phyloP scores from a whole-genome alignment of 2,329 filamentous ascomycete species.

The Penicillium glabrum region DNA sequence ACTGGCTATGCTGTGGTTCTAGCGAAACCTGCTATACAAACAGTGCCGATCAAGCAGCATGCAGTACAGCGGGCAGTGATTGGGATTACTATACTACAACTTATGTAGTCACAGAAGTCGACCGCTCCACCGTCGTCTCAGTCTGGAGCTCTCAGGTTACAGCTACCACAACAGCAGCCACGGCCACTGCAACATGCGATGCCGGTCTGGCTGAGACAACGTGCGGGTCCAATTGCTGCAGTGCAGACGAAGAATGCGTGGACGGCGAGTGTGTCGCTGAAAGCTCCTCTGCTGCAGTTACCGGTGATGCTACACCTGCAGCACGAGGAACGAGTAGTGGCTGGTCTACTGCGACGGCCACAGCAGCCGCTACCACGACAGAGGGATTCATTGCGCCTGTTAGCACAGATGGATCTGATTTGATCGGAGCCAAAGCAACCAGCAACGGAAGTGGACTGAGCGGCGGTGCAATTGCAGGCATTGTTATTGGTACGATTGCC shows the following conservation, averaged over 20 bases:
- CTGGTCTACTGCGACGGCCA: slow-evolving; percentile 44
- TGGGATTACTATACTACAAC: slow-evolving; percentile 61
- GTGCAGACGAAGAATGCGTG: slow-evolving; percentile 45
- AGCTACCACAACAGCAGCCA: slow-evolving; percentile 16
- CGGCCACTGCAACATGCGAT: slow-evolving; percentile 44
- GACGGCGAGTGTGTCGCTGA: slow-evolving; percentile 41
- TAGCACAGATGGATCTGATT: slow-evolving; percentile 40
- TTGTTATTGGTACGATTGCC: slow-evolving; percentile 50
- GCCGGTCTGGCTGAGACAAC: slow-evolving; percentile 43
- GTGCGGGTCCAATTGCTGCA: slow-evolving; percentile 49
- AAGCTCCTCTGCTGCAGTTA: slow-evolving; percentile 40
- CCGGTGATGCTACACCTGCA: slow-evolving; percentile 36
- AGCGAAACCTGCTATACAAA: slow-evolving; percentile 53
- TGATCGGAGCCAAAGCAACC: slow-evolving; percentile 34
- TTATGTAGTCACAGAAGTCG: slow-evolving; percentile 53
- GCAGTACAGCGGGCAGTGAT: slow-evolving; percentile 27
- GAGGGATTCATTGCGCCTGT: slow-evolving; percentile 48
- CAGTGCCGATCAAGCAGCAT: slow-evolving; percentile 49
- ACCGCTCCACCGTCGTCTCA: slow-evolving; percentile 53
- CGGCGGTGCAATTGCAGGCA: slow-evolving; percentile 52
- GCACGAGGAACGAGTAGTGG: slow-evolving; percentile 47
- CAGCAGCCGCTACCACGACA: slow-evolving; percentile 42
- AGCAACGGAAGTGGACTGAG: slow-evolving; percentile 41
- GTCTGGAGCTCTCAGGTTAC: slow-evolving; percentile 50
- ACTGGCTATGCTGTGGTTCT: slow-evolving; percentile 51